Evolutionary conservation across 164 flowering plant species (phyloP), one percentile per base, ranked within the genome.

Genomic region (Vitis cinerea): DNA sequence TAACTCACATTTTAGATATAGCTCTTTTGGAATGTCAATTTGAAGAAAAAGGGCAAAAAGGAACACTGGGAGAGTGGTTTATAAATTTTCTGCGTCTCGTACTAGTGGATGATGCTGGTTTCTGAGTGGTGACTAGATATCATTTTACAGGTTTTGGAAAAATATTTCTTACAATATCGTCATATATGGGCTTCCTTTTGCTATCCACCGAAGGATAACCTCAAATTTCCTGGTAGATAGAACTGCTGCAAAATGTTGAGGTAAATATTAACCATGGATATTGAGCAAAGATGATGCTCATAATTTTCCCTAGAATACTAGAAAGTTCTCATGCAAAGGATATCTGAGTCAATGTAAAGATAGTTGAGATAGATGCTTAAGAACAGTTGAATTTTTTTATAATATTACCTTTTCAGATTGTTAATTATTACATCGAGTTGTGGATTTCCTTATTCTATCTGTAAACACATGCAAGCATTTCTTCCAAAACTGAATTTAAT

Each of bases 201-300:
- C 14, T 44, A 23, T 56, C 55, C 30, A 60, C 37, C 17, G 30
- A 65, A 30, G 63, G 64, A 58, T 58, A 64, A 64, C 47, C 15
- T 65, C 48, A 12, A 47, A 59, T 59, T 37, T 66, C 65, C 27
- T 56, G 53, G 30, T 54, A 16, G 66, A 50, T 31, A 11, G 61
- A 48, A 44, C 54, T 65, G 48, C 77, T 68, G 64, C 67, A 65
- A 61, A 61, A 50, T 58, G 52, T 57, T 71, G 61, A 75, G 78
- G 78, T 75, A 70, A 71, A 71, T 75, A 62, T 56, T 62, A 55
- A 63, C 62, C 30, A 50, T 62, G 64, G 63, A 71, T 29, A 23
- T 66, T 64, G 65, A 29, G 54, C 48, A 54, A 54, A 50, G 64
- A 53, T 49, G 30, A 61, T 59, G 17, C 17, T 63, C 64, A 11